Conservation (phyloP, 495 filamentous ascomycete species). For the Pyronema omphalodes region DNA sequence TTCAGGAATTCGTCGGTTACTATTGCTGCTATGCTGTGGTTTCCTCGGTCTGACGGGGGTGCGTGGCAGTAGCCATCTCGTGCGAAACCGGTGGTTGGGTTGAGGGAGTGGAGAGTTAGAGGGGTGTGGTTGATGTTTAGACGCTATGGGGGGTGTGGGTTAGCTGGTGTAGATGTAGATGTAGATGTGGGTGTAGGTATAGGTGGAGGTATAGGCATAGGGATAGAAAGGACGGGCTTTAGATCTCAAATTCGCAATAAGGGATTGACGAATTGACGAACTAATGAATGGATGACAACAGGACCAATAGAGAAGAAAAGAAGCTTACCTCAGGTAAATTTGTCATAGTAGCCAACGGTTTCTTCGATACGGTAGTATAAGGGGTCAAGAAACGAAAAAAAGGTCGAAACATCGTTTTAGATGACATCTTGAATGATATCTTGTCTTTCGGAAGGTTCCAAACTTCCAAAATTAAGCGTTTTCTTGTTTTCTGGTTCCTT, state of each 20-base stretch:
- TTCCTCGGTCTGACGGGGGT: conserved; percentile 29
- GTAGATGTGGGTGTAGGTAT: neutral
- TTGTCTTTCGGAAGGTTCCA: no score
- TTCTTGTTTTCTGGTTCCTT: neutral
- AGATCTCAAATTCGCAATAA: neutral
- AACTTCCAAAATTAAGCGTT: no score
- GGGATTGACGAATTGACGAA: no score
- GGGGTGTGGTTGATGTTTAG: conserved; percentile 36
- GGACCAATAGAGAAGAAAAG: no score
- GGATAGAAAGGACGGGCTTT: no score
- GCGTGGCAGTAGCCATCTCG: conserved; percentile 42
- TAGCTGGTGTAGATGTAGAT: neutral
- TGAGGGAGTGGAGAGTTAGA: conserved; percentile 35
- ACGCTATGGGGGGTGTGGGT: neutral
- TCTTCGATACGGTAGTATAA: neutral
- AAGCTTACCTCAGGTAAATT: no score
- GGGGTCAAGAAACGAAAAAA: neutral
- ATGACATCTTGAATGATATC: no score
- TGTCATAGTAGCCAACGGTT: neutral
- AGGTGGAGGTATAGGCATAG: no score
- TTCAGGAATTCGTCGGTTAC: conserved; percentile 42
- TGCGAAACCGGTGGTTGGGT: conserved; percentile 40
- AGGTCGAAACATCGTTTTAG: neutral
- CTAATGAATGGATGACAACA: no score
- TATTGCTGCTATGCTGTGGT: conserved; percentile 35